Conservation (phyloP, 2,329 filamentous ascomycete species). For the Magnaporthiopsis poae region DNA sequence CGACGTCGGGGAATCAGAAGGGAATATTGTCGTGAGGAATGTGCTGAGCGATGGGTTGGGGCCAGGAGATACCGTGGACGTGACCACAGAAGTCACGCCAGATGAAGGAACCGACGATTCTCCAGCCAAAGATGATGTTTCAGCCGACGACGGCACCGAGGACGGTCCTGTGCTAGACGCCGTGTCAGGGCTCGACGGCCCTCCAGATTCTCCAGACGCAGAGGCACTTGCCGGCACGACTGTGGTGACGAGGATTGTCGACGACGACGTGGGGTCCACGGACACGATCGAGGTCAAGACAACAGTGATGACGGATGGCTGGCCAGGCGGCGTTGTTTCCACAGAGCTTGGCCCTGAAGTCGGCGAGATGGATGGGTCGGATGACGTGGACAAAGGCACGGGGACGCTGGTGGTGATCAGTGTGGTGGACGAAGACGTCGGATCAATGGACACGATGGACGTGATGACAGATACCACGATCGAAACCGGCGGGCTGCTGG, state of each 20-base stretch:
- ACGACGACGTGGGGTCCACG: constrained; percentile 3
- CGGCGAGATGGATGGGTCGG: background rate
- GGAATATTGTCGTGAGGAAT: background rate
- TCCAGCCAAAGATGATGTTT: too few relatives aligned
- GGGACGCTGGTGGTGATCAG: background rate
- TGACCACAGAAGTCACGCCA: constrained; percentile 3
- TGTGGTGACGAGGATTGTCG: background rate
- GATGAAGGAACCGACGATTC: background rate
- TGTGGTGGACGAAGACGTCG: constrained; percentile 2
- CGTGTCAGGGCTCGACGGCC: background rate
- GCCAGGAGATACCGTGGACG: background rate
- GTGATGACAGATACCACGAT: constrained; percentile 4
- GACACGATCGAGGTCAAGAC: constrained; percentile 6
- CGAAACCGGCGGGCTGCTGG: background rate
- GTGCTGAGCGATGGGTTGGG: background rate
- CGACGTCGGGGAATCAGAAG: background rate
- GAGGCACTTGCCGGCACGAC: background rate
- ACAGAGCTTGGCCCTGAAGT: background rate
- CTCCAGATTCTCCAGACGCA: background rate
- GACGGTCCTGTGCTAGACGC: too few relatives aligned
- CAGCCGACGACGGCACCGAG: background rate
- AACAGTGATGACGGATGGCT: background rate
- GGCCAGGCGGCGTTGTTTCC: background rate
- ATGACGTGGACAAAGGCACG: background rate
- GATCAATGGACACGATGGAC: constrained; percentile 4